Conservation (phyloP, 495 filamentous ascomycete genomes). For the Clohesyomyces aquaticus region DNA sequence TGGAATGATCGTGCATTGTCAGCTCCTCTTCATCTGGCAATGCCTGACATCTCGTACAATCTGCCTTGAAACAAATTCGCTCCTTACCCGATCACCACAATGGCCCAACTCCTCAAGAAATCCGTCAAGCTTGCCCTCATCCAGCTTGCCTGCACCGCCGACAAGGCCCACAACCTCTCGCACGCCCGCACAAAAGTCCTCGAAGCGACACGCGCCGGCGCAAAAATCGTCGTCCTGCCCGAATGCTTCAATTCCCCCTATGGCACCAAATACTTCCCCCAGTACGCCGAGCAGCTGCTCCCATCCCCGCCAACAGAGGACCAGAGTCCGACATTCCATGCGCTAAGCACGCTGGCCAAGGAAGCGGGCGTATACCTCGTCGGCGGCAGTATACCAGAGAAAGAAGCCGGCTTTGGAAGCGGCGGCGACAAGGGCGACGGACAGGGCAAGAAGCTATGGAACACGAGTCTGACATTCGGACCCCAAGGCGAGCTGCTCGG, state of each 20-base stretch:
- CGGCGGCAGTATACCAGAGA: conserved; percentile 90
- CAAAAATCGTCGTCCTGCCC: conserved; percentile 70
- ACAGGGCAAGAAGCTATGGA: conserved; percentile 67
- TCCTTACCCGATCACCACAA: neutral
- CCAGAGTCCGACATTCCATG: conserved; percentile 80
- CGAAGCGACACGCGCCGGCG: conserved; percentile 73
- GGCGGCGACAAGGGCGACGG: too few species aligned
- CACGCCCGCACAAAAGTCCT: conserved; percentile 81
- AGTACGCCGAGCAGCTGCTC: conserved; percentile 86
- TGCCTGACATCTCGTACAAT: neutral
- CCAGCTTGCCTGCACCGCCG: conserved; percentile 53
- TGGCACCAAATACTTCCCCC: conserved; percentile 85
- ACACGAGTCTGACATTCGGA: conserved; percentile 83
- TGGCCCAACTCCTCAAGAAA: conserved; percentile 48
- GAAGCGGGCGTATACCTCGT: conserved; percentile 79
- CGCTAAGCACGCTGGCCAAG: conserved; percentile 73
- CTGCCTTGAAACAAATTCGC: neutral
- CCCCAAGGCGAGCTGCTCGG: conserved; percentile 77
- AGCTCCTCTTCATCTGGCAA: neutral
- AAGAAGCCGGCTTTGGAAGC: too few species aligned
- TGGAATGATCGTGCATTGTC: neutral
- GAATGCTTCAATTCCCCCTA: conserved; percentile 99
- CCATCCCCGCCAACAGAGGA: conserved; percentile 72
- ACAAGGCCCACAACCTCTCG: conserved; percentile 83
- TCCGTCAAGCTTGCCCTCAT: conserved; percentile 51